Conservation (phyloP, 441 rosid species). For the Croton setiger region DNA sequence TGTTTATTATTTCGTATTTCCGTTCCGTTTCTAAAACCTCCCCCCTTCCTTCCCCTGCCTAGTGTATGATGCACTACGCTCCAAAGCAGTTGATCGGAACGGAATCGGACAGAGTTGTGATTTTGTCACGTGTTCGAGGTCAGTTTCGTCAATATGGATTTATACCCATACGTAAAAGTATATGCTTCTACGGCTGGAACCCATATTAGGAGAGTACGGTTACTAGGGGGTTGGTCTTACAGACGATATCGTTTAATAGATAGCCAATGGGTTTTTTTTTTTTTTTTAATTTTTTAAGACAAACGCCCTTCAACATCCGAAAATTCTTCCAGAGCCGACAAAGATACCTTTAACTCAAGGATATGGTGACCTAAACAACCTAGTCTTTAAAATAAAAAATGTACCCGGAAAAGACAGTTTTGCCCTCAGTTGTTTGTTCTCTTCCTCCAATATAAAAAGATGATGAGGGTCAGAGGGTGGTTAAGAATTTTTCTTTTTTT, state of each 20-base stretch:
- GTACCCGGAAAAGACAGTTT: not conserved
- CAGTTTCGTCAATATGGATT: conserved; percentile 9
- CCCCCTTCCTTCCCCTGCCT: too few relatives aligned
- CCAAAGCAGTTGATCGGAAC: conserved; percentile 14
- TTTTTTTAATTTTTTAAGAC: not conserved
- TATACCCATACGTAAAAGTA: not conserved
- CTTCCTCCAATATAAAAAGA: too few relatives aligned
- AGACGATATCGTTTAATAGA: conserved; percentile 24
- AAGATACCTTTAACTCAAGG: conserved; percentile 25
- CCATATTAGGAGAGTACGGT: not conserved
- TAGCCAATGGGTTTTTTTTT: too few relatives aligned
- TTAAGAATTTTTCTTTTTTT: too few relatives aligned
- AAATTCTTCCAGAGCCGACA: conserved; percentile 31
- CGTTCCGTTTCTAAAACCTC: not conserved
- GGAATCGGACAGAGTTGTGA: not conserved
- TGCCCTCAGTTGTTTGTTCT: not conserved
- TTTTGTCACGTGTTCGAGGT: conserved; percentile 17
- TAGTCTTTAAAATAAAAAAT: not conserved
- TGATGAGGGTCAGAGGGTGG: not conserved
- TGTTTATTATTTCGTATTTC: conserved; percentile 4
- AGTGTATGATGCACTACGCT: conserved; percentile 1
- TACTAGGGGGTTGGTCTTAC: not conserved
- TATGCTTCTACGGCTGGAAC: not conserved
- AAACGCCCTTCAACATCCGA: conserved; percentile 18
- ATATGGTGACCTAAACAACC: conserved; percentile 1